These are phyloP conservation scores for Stephania japonica DNA, from an alignment of 164 flowering plant species.

Conservation along the genomic window DNA sequence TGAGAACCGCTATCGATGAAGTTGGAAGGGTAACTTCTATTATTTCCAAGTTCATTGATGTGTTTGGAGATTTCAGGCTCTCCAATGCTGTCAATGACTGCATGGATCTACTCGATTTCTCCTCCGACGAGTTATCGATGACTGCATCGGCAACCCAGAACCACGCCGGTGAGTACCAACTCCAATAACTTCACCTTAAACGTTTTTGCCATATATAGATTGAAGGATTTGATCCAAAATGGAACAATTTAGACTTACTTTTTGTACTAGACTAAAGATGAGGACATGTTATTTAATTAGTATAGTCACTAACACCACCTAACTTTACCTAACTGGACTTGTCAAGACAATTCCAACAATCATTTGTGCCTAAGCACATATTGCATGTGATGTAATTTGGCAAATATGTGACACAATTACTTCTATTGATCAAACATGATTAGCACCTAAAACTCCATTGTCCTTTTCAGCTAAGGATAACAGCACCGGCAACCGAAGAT, in stretches of 20 bases:
- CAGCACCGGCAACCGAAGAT: slow-evolving; percentile 41
- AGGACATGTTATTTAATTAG: background rate
- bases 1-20: slow-evolving; percentile 32
- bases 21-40: slow-evolving; percentile 32
- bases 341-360: too few relatives aligned
- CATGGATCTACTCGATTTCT: slow-evolving; percentile 68
- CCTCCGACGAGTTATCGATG: slow-evolving; percentile 57
- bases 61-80: slow-evolving; percentile 40
- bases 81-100: slow-evolving; percentile 69
- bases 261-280: background rate
- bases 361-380: too few relatives aligned
- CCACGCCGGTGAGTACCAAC: background rate
- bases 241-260: background rate
- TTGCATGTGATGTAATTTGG: too few relatives aligned
- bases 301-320: background rate
- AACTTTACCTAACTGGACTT: background rate
- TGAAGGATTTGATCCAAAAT: background rate
- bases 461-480: slow-evolving; percentile 37
- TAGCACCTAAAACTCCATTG: background rate
- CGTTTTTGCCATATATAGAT: too few relatives aligned
- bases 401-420: background rate
- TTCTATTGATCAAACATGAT: background rate
- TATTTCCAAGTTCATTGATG: slow-evolving; percentile 33
- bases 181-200: too few relatives aligned
- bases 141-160: slow-evolving; percentile 41